phyloP scores from a whole-genome alignment of 176 grass and related monocot genomes.

The Hyparrhenia diplandra region DNA sequence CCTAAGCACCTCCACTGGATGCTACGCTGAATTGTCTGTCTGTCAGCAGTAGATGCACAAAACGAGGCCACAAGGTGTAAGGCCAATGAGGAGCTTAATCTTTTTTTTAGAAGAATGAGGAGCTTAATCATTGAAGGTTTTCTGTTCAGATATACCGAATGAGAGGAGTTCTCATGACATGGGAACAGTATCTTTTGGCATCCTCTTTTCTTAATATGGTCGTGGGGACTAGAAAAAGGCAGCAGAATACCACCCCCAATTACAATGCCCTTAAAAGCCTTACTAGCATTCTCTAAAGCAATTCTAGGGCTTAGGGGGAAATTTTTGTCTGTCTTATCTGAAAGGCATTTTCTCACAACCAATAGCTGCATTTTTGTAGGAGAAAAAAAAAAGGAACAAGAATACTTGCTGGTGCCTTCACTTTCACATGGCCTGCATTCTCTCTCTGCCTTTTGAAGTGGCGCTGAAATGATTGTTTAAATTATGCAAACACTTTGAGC shows the following conservation, averaged over 20 bases:
- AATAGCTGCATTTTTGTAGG: slow-evolving; percentile 41
- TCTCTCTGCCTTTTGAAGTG: slow-evolving; percentile 48
- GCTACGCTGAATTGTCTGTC: slow-evolving; percentile 1
- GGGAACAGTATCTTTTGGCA: slow-evolving; percentile 18
- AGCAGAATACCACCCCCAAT: slow-evolving; percentile 27
- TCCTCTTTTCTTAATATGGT: slow-evolving; percentile 1
- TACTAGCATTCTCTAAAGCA: slow-evolving; percentile 30
- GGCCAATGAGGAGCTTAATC: slow-evolving; percentile 43
- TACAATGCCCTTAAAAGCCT: slow-evolving; percentile 28
- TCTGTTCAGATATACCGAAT: slow-evolving; percentile 48
- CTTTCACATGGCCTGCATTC: slow-evolving; percentile 61
- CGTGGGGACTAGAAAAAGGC: neutral
- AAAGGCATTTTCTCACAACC: slow-evolving; percentile 30
- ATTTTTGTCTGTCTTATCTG: slow-evolving; percentile 40
- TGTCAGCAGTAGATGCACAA: slow-evolving; percentile 7
- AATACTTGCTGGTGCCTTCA: slow-evolving; percentile 48
- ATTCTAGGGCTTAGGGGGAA: slow-evolving; percentile 15
- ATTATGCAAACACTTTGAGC: slow-evolving; percentile 36
- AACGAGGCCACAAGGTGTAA: slow-evolving; percentile 35
- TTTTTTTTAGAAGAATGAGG: no score
- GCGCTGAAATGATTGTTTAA: slow-evolving; percentile 63
- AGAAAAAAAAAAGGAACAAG: slow-evolving; percentile 13
- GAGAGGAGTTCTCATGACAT: slow-evolving; percentile 31
- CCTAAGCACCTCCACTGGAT: slow-evolving; percentile 13
- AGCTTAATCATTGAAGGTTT: slow-evolving; percentile 48